Conservation (phyloP, 768 basidiomycete species). For the Nidula microcarpa region DNA sequence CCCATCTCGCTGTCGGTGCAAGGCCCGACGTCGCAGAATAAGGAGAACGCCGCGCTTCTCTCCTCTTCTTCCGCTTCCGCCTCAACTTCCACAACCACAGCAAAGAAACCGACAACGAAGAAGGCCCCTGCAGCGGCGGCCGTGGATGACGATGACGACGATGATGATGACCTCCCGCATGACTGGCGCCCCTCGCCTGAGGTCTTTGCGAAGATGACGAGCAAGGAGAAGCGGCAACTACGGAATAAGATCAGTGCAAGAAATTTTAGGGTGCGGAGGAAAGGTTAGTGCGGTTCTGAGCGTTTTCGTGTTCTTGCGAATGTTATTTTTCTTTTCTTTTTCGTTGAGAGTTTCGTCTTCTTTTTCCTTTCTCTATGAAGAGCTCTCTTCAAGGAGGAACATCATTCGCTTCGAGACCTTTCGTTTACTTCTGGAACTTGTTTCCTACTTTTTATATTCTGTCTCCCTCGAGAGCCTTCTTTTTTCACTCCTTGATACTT, state of each 20-base stretch:
- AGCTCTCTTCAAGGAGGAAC: no score
- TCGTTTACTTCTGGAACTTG: no score
- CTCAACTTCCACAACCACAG: conserved; percentile 1
- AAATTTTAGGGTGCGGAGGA: conserved; percentile 92
- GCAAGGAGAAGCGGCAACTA: conserved; percentile 94
- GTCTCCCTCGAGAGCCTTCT: no score
- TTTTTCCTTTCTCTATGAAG: no score
- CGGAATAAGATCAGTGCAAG: conserved; percentile 96
- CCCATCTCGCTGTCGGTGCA: conserved; percentile 7
- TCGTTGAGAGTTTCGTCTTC: not conserved
- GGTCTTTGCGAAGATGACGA: conserved; percentile 92
- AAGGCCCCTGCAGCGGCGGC: conserved; percentile 4
- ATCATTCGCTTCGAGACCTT: no score
- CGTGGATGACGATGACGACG: conserved; percentile 32
- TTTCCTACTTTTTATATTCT: no score
- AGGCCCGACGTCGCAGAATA: conserved; percentile 2
- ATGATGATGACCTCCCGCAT: conserved; percentile 57
- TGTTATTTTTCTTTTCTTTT: no score
- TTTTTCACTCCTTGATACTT: no score
- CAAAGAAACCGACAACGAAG: conserved; percentile 4
- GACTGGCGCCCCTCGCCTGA: conserved; percentile 89
- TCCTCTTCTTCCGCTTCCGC: not conserved
- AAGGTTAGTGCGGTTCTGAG: conserved; percentile 50
- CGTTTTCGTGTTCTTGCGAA: conserved; percentile 7
- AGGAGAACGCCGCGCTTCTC: not conserved